These are phyloP conservation scores for Podila horticola DNA, from an alignment of 192 early-diverging fungal genomes.

Conservation along the genomic window DNA sequence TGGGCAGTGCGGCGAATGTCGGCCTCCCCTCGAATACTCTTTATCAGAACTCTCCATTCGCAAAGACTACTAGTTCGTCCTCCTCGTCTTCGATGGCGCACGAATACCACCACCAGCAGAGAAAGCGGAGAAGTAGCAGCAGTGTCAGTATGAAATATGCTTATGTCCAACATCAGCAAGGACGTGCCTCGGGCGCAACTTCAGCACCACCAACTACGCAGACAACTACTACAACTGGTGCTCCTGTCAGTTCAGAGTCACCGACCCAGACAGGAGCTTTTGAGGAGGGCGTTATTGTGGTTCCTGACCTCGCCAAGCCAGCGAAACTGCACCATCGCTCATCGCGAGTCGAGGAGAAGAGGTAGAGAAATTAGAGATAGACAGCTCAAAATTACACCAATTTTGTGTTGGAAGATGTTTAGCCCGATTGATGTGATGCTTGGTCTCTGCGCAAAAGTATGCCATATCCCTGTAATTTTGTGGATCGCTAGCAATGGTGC, in stretches of 20 bases:
- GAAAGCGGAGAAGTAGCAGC: neutral
- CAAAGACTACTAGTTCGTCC: neutral
- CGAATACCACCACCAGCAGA: neutral
- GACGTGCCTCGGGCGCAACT: neutral
- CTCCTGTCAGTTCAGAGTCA: neutral
- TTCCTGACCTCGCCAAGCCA: constrained; percentile 26
- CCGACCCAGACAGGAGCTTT: neutral
- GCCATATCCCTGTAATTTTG: neutral
- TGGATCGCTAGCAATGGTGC: neutral
- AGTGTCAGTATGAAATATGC: neutral
- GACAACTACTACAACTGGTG: neutral
- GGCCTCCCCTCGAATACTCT: constrained; percentile 13
- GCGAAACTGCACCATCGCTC: constrained; percentile 41
- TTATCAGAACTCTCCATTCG: constrained; percentile 36
- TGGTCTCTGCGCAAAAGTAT: neutral
- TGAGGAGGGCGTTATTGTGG: constrained; percentile 8
- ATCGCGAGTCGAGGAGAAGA: constrained; percentile 22
- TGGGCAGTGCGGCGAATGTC: constrained; percentile 17
- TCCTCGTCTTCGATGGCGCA: neutral
- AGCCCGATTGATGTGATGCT: too few relatives aligned
- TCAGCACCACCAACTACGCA: neutral
- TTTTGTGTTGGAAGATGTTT: neutral
- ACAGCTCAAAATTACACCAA: neutral
- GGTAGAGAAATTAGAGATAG: neutral
- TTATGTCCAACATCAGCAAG: neutral